Evolutionary conservation across 495 filamentous ascomycete genomes (phyloP).

Genomic region (Hypoxylon subgilvum): DNA sequence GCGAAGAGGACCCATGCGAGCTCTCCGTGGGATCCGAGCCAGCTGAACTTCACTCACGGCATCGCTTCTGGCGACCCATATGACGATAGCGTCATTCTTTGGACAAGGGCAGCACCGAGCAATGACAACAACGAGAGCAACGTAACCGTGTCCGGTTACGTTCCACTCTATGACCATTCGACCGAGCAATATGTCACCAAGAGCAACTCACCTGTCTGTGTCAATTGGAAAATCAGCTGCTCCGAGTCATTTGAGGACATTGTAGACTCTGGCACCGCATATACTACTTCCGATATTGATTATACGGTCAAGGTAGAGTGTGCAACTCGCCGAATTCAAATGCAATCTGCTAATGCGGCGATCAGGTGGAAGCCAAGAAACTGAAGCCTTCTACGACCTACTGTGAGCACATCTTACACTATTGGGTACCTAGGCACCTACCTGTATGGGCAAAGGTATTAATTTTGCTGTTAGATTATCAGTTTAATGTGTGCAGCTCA

Average conservation of each 20-base stretch:
- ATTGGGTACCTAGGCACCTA: too few relatives aligned
- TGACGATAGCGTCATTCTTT: slow-evolving; percentile 66
- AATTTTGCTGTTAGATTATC: slow-evolving; percentile 44
- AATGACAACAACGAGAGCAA: slow-evolving; percentile 59
- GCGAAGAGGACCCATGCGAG: slow-evolving; percentile 41
- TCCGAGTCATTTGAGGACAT: slow-evolving; percentile 48
- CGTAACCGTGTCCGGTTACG: slow-evolving; percentile 59
- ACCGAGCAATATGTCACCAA: slow-evolving; percentile 56
- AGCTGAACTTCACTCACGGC: slow-evolving; percentile 66
- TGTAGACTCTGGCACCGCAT: slow-evolving; percentile 57
- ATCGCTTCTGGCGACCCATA: slow-evolving; percentile 70
- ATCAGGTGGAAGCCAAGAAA: slow-evolving; percentile 62
- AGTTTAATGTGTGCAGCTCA: slow-evolving; percentile 58
- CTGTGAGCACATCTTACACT: slow-evolving; percentile 43
- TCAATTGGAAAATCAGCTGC: slow-evolving; percentile 54
- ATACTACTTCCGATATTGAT: slow-evolving; percentile 69
- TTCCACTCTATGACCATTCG: slow-evolving; percentile 63
- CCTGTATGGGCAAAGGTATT: too few relatives aligned
- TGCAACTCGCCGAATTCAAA: neutral
- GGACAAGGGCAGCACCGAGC: slow-evolving; percentile 64
- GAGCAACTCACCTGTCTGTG: slow-evolving; percentile 64
- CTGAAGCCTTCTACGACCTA: slow-evolving; percentile 63
- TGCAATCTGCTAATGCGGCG: slow-evolving; percentile 8
- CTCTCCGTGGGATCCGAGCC: slow-evolving; percentile 49
- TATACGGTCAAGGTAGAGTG: slow-evolving; percentile 65